phyloP scores from a whole-genome alignment of 768 basidiomycete genomes.

The Lactarius hatsudake region DNA sequence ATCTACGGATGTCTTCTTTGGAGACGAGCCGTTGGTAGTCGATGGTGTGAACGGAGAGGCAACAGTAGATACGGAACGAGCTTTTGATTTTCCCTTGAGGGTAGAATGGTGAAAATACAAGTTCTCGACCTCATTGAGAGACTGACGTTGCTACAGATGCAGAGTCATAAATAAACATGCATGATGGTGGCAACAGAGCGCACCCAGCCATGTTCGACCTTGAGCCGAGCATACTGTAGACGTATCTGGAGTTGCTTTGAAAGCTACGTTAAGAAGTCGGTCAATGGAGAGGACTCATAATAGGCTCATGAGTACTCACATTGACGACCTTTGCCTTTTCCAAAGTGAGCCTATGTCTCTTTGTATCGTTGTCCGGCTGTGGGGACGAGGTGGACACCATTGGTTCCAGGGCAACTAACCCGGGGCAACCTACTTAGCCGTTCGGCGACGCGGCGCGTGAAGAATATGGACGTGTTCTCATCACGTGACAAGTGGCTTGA shows the following conservation, averaged over 20 bases:
- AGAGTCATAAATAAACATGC: constrained; percentile 5
- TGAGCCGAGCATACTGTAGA: constrained; percentile 69
- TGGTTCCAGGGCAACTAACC: too few relatives aligned
- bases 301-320: constrained; percentile 35
- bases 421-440: not conserved
- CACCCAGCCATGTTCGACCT: constrained; percentile 80
- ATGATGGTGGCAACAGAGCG: constrained; percentile 30
- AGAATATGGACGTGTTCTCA: constrained; percentile 25
- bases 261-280: constrained; percentile 40
- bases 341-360: constrained; percentile 45
- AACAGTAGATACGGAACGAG: constrained; percentile 29
- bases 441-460: constrained; percentile 18
- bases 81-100: constrained; percentile 31
- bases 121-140: constrained; percentile 75
- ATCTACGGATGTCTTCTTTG: not conserved
- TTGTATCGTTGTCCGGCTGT: constrained; percentile 30
- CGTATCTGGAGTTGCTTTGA: constrained; percentile 70
- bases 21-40: not conserved
- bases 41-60: constrained; percentile 14
- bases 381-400: constrained; percentile 21
- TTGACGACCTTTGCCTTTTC: constrained; percentile 58
- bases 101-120: constrained; percentile 73
- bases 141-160: constrained; percentile 62
- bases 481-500: constrained; percentile 20
- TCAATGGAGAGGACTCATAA: not conserved